phyloP scores from a whole-genome alignment of 2,329 filamentous ascomycete genomes.

The Cladophialophora yegresii region DNA sequence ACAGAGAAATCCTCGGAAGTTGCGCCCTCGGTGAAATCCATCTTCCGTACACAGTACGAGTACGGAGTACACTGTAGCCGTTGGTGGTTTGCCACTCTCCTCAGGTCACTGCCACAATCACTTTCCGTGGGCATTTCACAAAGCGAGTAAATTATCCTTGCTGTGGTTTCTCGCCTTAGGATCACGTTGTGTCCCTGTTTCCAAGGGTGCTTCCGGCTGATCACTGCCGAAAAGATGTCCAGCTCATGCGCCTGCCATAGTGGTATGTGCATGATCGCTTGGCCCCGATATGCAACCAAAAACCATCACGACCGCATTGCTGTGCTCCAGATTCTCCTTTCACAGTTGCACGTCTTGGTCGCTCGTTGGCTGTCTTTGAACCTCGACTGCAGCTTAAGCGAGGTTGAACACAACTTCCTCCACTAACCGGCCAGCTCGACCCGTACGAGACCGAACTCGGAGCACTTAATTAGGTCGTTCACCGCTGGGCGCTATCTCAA shows the following conservation, averaged over 20 bases:
- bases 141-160: conserved; percentile 11
- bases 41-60: background rate
- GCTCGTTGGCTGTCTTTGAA: conserved; percentile 7
- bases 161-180: background rate
- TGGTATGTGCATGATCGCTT: background rate
- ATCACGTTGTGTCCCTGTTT: background rate
- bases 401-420: conserved; percentile 19
- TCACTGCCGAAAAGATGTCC: conserved; percentile 5
- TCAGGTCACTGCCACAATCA: conserved; percentile 15
- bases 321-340: conserved; percentile 8
- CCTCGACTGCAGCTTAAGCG: conserved; percentile 23
- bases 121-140: background rate
- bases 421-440: background rate
- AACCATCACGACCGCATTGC: background rate
- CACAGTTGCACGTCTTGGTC: conserved; percentile 6
- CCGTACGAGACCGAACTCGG: background rate
- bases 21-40: background rate
- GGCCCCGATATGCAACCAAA: conserved; percentile 4
- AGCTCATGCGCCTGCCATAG: conserved; percentile 13
- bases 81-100: conserved; percentile 12
- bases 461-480: background rate
- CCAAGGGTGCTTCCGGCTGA: conserved; percentile 3
- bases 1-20: background rate
- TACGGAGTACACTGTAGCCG: background rate
- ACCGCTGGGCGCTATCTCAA: background rate